Percentiles rank a stretch among this genome's conserved stretches.
Conservation (phyloP, 1,284 basidiomycete genomes). For the Hortiboletus rubellus region DNA sequence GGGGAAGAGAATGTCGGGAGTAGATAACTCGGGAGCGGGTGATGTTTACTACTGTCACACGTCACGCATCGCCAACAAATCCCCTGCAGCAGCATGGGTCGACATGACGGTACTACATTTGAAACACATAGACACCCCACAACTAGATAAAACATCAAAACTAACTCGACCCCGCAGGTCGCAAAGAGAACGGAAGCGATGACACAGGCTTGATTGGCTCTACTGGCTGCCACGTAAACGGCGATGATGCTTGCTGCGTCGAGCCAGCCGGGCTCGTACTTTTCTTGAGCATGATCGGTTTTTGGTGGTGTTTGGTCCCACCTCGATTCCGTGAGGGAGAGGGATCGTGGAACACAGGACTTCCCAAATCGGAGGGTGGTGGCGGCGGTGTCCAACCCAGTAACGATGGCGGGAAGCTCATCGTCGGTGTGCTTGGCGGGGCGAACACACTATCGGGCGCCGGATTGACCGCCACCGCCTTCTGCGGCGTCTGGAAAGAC, state of each 20-base stretch:
- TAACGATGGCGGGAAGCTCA: constrained; percentile 25
- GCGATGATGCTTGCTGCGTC: constrained; percentile 36
- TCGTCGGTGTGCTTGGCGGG: constrained; percentile 20
- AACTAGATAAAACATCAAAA: background rate
- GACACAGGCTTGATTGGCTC: constrained; percentile 44
- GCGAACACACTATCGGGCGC: constrained; percentile 1
- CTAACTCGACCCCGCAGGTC: constrained; percentile 20
- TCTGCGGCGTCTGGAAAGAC: constrained; percentile 41
- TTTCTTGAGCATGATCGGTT: constrained; percentile 45
- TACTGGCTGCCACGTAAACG: constrained; percentile 67
- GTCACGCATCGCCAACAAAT: no score
- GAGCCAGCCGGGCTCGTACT: constrained; percentile 31
- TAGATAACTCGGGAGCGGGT: no score
- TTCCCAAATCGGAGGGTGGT: constrained; percentile 15
- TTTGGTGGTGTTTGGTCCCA: constrained; percentile 42
- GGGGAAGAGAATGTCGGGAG: no score
- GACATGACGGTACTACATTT: background rate
- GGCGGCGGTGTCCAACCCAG: constrained; percentile 23
- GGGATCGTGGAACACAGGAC: constrained; percentile 26
- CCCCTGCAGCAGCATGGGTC: no score
- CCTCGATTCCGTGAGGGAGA: constrained; percentile 32
- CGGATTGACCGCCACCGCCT: constrained; percentile 4
- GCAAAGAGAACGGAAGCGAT: constrained; percentile 35
- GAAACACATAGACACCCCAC: background rate
- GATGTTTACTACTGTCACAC: no score